Conservation (phyloP, 805 yeast species). For the Kurtzmaniella cleridarum region DNA sequence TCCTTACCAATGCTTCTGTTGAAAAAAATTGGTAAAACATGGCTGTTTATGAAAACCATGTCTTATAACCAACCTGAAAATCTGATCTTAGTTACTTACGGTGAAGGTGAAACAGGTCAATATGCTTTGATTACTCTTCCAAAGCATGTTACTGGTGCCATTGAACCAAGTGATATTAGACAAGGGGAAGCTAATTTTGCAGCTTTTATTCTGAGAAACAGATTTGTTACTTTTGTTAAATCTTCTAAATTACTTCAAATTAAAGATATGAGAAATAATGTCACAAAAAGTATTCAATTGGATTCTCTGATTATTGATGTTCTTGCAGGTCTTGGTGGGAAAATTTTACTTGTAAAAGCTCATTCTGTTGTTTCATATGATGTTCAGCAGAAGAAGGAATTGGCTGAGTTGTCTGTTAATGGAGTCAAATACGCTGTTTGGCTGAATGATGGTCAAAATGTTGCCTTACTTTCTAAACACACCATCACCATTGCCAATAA, state of each 20-base stretch:
- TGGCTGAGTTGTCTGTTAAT: conserved; percentile 62
- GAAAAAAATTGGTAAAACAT: conserved; percentile 77
- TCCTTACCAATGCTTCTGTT: conserved; percentile 78
- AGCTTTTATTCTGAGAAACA: conserved; percentile 86
- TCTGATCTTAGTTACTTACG: conserved; percentile 76
- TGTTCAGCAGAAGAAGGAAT: conserved; percentile 82
- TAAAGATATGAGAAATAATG: conserved; percentile 73
- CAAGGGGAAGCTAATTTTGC: conserved; percentile 84
- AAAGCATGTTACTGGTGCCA: conserved; percentile 85
- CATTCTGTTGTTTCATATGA: conserved; percentile 77
- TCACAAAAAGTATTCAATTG: conserved; percentile 74
- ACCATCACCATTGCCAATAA: conserved; percentile 83
- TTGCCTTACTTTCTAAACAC: conserved; percentile 88
- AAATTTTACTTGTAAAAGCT: conserved; percentile 67
- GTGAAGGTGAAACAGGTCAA: conserved; percentile 54
- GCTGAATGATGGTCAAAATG: conserved; percentile 82
- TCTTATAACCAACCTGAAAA: conserved; percentile 92
- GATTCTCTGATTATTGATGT: conserved; percentile 68
- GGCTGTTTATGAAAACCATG: conserved; percentile 79
- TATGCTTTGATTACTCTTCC: conserved; percentile 78
- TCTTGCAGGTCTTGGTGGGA: conserved; percentile 65
- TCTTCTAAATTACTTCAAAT: conserved; percentile 65
- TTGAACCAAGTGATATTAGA: conserved; percentile 78
- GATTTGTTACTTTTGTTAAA: conserved; percentile 79
- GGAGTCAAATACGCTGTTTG: conserved; percentile 85